Evolutionary conservation across 73 alveolate genomes (phyloP), one percentile per base, ranked within the genome.

Genomic region (Paramecium sexaurelia): DNA sequence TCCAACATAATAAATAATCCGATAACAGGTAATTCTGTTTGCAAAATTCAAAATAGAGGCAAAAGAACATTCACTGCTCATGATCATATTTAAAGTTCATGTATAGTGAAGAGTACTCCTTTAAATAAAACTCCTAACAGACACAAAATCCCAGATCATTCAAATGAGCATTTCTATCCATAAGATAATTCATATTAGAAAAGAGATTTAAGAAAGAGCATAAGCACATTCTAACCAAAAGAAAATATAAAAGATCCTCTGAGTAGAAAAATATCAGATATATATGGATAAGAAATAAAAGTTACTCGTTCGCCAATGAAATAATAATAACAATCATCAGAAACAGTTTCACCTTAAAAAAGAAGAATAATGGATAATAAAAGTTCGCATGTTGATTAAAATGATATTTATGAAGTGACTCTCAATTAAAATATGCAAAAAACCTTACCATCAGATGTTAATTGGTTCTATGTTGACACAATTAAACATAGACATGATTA

Each of bases 401-500:
- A 26, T 66, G 26, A 32, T 26, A 6, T 37, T 33, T 71, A 71
- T 71, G 86, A 35, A 35, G 20, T 11, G 0, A 66, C 20, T 10
- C 86, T 35, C 32, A 35, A 32, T 71, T 11, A 71, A 13, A 71
- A 22, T 20, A 19, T 33, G 13, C 66, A 37, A 33, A 35, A 32
- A 11, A 13, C 86, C 7, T 24, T 71, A 2, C 86, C 86, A 71
- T 35, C 57, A 27, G 86, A 71, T 71, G 86, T 71, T 15, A 19
- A 71, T 71, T 35, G 86, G 66, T 71, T 71, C 32, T 29, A 69
- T 32, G 57, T 69, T 69, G 85, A 69, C n/a, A 69, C 85, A 32
- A 69, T 69, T 10, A 71, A 71, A 37, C 86, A 71, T 71, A 71
- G 86, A 37, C 35, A 32, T 37, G 86, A 71, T 37, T 71, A 15